Percentiles rank a stretch among this genome's conserved stretches.
These are phyloP conservation scores for Thozetella sp. DNA, from an alignment of 495 filamentous ascomycete species.

Conservation along the genomic window DNA sequence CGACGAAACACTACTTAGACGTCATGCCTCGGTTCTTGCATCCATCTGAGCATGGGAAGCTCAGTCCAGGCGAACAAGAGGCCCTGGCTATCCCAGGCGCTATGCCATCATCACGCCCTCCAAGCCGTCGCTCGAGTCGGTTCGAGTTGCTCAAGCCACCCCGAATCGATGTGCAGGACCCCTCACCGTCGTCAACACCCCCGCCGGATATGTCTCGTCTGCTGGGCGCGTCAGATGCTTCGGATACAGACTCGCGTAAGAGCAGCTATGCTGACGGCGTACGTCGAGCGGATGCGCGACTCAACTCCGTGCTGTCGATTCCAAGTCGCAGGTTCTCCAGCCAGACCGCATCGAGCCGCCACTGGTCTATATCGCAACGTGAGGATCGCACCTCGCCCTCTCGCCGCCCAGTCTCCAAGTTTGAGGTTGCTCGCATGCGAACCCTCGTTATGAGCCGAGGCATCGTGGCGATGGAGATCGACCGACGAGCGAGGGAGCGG, in stretches of 20 bases:
- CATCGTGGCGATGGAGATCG: constrained; percentile 81
- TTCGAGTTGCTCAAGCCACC: constrained; percentile 63
- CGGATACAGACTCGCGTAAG: constrained; percentile 32
- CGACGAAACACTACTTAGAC: constrained; percentile 36
- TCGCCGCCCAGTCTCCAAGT: constrained; percentile 46
- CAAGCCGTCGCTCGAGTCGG: constrained; percentile 42
- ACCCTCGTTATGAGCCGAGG: constrained; percentile 80
- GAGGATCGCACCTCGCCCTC: constrained; percentile 33
- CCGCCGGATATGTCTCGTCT: constrained; percentile 17
- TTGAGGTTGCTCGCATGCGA: constrained; percentile 73
- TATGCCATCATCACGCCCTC: constrained; percentile 23
- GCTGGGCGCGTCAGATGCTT: constrained; percentile 25
- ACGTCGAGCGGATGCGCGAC: constrained; percentile 17
- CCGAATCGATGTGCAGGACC: constrained; percentile 58
- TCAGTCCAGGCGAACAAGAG: constrained; percentile 8
- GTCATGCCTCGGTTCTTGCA: constrained; percentile 39
- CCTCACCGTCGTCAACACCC: constrained; percentile 44
- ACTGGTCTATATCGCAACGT: constrained; percentile 76
- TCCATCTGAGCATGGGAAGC: constrained; percentile 14
- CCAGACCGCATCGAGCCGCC: constrained; percentile 33
- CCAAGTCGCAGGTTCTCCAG: constrained; percentile 19
- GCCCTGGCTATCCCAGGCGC: constrained; percentile 7
- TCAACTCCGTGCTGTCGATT: constrained; percentile 25
- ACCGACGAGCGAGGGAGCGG: constrained; percentile 59
- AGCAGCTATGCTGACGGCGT: constrained; percentile 17